Evolutionary conservation across 139 green algal species (phyloP).

Genomic region (Diplosphaera chodatii): DNA sequence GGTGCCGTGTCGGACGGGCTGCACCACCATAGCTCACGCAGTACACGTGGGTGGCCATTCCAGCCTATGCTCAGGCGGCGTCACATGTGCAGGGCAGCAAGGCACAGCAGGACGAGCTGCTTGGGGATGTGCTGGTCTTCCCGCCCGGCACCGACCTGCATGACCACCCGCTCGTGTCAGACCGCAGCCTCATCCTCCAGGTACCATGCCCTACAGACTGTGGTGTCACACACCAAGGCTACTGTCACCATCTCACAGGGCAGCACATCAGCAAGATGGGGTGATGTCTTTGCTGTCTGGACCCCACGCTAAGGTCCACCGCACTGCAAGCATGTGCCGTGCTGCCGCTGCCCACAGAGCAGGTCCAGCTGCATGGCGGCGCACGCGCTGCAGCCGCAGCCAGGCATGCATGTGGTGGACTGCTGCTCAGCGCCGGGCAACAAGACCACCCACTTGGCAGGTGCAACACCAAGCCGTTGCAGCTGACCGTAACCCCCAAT

Average conservation of each 20-base stretch:
- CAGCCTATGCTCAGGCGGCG: too few relatives aligned
- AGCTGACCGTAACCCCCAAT: too few relatives aligned
- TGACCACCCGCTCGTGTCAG: slow-evolving; percentile 71
- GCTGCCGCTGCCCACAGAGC: too few relatives aligned
- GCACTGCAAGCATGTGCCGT: too few relatives aligned
- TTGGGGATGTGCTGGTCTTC: slow-evolving; percentile 80
- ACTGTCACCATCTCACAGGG: too few relatives aligned
- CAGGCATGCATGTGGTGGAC: slow-evolving; percentile 81
- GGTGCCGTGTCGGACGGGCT: too few relatives aligned
- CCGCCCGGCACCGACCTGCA: slow-evolving; percentile 84
- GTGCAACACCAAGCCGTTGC: slow-evolving; percentile 3
- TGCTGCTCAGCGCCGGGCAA: slow-evolving; percentile 94
- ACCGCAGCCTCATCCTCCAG: slow-evolving; percentile 70
- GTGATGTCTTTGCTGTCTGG: too few relatives aligned
- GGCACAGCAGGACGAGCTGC: slow-evolving; percentile 37
- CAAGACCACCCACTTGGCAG: slow-evolving; percentile 93
- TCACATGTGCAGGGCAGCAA: slow-evolving; percentile 10
- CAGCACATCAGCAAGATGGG: too few relatives aligned
- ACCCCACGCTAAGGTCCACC: too few relatives aligned
- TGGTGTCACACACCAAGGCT: too few relatives aligned
- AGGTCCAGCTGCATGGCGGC: slow-evolving; percentile 87
- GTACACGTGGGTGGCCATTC: too few relatives aligned
- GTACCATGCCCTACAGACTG: slow-evolving; percentile 8
- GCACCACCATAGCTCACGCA: too few relatives aligned
- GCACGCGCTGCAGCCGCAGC: slow-evolving; percentile 60